A percentile compares a stretch with the other conserved stretches of the same genome.
phyloP scores from a whole-genome alignment of 2,329 filamentous ascomycete genomes.

The Cercospora sesami region DNA sequence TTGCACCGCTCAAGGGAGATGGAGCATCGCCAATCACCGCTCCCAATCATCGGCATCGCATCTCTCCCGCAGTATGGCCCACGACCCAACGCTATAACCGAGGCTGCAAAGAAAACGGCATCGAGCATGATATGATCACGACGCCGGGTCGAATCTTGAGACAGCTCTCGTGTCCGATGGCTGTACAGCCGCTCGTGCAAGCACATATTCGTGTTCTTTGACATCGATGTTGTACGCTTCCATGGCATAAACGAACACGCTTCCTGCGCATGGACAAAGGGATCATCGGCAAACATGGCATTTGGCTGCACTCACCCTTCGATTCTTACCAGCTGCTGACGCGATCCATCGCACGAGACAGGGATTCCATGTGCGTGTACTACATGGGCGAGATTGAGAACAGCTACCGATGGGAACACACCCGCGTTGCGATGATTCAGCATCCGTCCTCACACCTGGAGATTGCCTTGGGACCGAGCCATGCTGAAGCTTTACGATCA shows the following conservation, averaged over 20 bases:
- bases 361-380: slow-evolving; percentile 12
- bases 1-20: slow-evolving; percentile 11
- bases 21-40: slow-evolving; percentile 13
- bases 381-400: slow-evolving; percentile 5
- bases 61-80: slow-evolving; percentile 3
- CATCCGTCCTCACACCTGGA: neutral
- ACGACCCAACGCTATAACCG: slow-evolving; percentile 17
- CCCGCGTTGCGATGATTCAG: neutral
- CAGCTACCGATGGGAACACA: neutral
- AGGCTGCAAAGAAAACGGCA: slow-evolving; percentile 13
- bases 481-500: neutral
- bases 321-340: neutral
- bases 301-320: neutral
- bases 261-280: neutral
- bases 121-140: slow-evolving; percentile 1
- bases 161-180: slow-evolving; percentile 14
- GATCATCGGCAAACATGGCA: neutral
- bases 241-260: neutral
- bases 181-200: slow-evolving; percentile 4
- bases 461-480: neutral
- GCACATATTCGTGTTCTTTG: slow-evolving; percentile 5
- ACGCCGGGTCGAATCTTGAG: slow-evolving; percentile 14
- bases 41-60: slow-evolving; percentile 11
- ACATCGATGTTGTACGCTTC: slow-evolving; percentile 12
- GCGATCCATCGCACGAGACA: slow-evolving; percentile 3